Conservation (phyloP, 768 basidiomycete genomes). For the Lentinula detonsa region DNA sequence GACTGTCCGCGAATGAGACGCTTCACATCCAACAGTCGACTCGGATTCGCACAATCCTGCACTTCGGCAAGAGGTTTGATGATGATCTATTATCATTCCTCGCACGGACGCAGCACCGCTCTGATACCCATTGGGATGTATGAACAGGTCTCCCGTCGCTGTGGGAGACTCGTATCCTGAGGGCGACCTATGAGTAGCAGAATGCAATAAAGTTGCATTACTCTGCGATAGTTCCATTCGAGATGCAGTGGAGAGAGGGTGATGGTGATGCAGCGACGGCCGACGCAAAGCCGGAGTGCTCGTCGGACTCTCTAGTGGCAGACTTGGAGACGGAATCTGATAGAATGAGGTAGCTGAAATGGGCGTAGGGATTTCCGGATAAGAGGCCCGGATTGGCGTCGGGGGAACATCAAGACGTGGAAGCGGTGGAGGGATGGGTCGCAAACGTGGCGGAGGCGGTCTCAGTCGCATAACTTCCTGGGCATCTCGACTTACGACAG, state of each 20-base stretch:
- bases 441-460: not conserved
- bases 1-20: not conserved
- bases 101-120: slow-evolving; percentile 4
- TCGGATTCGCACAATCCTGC: not conserved
- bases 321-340: not conserved
- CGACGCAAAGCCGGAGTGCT: not conserved
- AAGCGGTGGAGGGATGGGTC: not conserved
- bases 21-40: slow-evolving; percentile 3
- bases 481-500: slow-evolving; percentile 60
- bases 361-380: not conserved
- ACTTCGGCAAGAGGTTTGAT: not conserved
- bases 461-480: slow-evolving; percentile 6
- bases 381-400: not conserved
- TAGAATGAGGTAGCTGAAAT: not conserved
- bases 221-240: not conserved
- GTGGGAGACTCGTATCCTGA: slow-evolving; percentile 1
- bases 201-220: not conserved
- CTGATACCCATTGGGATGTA: not conserved
- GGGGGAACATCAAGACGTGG: not conserved
- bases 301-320: not conserved
- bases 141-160: not conserved
- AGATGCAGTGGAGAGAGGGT: slow-evolving; percentile 4
- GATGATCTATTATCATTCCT: slow-evolving; percentile 9
- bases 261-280: not conserved
- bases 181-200: slow-evolving; percentile 3